Percentiles rank a stretch among this genome's conserved stretches.
These are phyloP conservation scores for Discostella stelligera DNA, from an alignment of 352 stramenopile species.

Conservation along the genomic window DNA sequence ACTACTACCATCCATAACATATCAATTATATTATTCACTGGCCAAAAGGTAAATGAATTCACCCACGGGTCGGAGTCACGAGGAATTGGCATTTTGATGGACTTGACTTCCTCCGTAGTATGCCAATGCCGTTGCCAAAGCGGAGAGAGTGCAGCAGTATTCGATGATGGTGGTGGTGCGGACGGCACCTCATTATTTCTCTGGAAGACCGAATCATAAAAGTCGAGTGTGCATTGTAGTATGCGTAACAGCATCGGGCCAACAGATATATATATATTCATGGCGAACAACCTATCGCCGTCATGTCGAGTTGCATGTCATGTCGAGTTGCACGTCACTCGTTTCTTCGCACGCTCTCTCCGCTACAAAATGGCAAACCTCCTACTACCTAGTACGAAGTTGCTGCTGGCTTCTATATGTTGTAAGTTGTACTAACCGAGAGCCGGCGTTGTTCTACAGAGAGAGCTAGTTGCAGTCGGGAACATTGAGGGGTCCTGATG, in stretches of 20 bases:
- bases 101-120: neutral
- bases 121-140: neutral
- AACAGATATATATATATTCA: constrained; percentile 17
- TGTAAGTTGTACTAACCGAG: too few species aligned
- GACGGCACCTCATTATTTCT: constrained; percentile 18
- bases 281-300: constrained; percentile 21
- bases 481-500: too few species aligned
- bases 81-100: constrained; percentile 6
- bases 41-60: neutral
- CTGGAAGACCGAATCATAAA: constrained; percentile 25
- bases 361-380: neutral
- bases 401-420: constrained; percentile 12
- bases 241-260: constrained; percentile 21
- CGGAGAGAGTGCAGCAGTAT: too few species aligned
- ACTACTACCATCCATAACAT: too few species aligned
- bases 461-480: too few species aligned
- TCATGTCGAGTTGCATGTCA: constrained; percentile 7
- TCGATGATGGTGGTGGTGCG: neutral
- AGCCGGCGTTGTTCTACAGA: too few species aligned
- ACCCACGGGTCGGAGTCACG: neutral
- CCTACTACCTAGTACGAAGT: constrained; percentile 21
- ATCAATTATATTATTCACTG: too few species aligned
- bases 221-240: constrained; percentile 23
- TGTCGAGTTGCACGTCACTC: constrained; percentile 24
- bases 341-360: constrained; percentile 26